phyloP scores from a whole-genome alignment of 768 basidiomycete species.

The Guyanaporus albipodus region DNA sequence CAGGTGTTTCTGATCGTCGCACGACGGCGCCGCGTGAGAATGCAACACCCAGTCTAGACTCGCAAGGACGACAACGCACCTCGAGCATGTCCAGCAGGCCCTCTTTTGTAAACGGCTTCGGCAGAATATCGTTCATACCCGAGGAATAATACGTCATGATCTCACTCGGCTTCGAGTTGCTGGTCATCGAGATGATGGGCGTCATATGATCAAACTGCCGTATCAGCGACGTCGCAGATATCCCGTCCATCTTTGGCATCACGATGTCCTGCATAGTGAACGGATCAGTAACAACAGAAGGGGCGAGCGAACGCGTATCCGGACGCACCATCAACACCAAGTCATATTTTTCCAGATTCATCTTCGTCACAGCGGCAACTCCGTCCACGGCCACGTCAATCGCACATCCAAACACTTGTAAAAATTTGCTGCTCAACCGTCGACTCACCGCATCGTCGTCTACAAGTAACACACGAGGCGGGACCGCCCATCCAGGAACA shows the following conservation, averaged over 20 bases:
- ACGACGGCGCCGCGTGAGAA: too few relatives aligned
- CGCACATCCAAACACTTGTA: constrained; percentile 93
- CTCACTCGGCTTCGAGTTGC: constrained; percentile 86
- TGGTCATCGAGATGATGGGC: constrained; percentile 98
- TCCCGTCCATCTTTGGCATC: constrained; percentile 86
- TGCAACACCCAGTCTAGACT: too few relatives aligned
- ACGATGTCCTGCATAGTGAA: constrained; percentile 72
- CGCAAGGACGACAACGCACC: constrained; percentile 40
- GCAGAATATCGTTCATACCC: constrained; percentile 96
- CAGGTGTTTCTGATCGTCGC: constrained; percentile 65
- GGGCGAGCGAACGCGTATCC: not conserved
- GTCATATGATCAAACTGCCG: constrained; percentile 93
- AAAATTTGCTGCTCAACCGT: constrained; percentile 84
- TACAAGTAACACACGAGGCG: constrained; percentile 86
- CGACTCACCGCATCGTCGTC: constrained; percentile 94
- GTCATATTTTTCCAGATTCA: constrained; percentile 96
- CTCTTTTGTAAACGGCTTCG: constrained; percentile 97
- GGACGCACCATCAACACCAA: constrained; percentile 86
- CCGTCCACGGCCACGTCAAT: constrained; percentile 95
- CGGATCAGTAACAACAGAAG: not conserved
- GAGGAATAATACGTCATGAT: constrained; percentile 71
- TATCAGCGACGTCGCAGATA: constrained; percentile 89
- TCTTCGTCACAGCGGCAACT: constrained; percentile 87
- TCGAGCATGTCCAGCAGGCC: constrained; percentile 90
- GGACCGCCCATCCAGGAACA: constrained; percentile 88